These are phyloP conservation scores for Exophiala calicioides DNA, from an alignment of 2,329 filamentous ascomycete species.

Conservation along the genomic window DNA sequence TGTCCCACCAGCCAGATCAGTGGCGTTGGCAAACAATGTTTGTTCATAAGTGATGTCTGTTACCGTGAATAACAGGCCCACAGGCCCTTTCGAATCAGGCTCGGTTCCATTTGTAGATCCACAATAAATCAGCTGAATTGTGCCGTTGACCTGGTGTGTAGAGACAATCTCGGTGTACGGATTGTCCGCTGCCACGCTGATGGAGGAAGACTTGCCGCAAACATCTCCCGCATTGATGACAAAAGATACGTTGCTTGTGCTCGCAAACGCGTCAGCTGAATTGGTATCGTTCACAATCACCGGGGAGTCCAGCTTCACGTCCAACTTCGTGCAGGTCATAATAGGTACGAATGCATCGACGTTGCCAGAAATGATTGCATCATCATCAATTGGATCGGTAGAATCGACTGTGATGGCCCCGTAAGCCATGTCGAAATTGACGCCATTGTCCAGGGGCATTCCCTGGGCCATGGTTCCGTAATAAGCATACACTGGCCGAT, in stretches of 20 bases:
- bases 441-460: conserved; percentile 26
- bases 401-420: conserved; percentile 19
- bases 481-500: conserved; percentile 28
- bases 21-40: conserved; percentile 26
- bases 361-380: conserved; percentile 21
- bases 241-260: conserved; percentile 27
- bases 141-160: conserved; percentile 20
- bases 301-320: conserved; percentile 22
- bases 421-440: conserved; percentile 27
- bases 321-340: conserved; percentile 23
- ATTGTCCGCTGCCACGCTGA: conserved; percentile 26
- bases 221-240: conserved; percentile 23
- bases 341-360: conserved; percentile 29
- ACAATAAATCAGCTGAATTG: conserved; percentile 27
- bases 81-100: conserved; percentile 16
- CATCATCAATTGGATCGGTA: conserved; percentile 9
- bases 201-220: conserved; percentile 19
- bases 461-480: conserved; percentile 26
- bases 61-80: conserved; percentile 26
- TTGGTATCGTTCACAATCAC: conserved; percentile 24
- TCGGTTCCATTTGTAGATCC: conserved; percentile 12
- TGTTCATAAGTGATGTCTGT: conserved; percentile 28
- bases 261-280: conserved; percentile 20
- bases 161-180: conserved; percentile 29
- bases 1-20: conserved; percentile 23